Base-by-base conservation (phyloP, 169 alveolate species). In the Babesia caballi region DNA sequence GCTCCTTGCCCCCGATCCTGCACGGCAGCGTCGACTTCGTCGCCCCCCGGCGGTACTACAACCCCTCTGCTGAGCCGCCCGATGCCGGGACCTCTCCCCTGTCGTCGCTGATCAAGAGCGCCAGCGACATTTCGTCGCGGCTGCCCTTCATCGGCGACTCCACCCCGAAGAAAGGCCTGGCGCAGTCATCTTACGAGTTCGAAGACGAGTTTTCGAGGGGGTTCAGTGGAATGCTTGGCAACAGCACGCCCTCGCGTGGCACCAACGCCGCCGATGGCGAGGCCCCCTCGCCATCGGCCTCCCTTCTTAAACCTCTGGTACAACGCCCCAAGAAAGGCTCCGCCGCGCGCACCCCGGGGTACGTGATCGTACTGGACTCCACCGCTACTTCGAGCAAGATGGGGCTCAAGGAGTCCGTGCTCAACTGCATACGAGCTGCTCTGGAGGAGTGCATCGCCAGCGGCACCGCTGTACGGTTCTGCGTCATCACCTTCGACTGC, bases 11-110 rank as follows among this genome's bases (percentile, higher is more conserved):
- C n/a, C 88, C 88, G 15, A 70, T 85, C 23, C 49, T 77, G 53
- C 70, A 73, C 46, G 91, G 91, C 3, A 83, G 90, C 63, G 84
- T 88, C 28, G 93, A 88, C 56, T 83, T 69, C 49, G 56, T 88
- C 3, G 86, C 89, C 4, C 93, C 93, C 1, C 60, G 76, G 14
- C 72, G 57, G 15, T 88, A 88, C 51, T 83, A 78, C 61, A 25
- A 21, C 14, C 60, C 38, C 23, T 21, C 17, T 11, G 28, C 15
- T 6, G 46, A 30, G 32, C 32, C 38, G 40, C 15, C 4, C 7
- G 30, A n/a, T 12, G 4, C 66, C 9, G 21, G 17, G 9, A 17
- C 47, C n/a, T 3, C 35, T 7, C 50, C 19, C 19, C 7, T 70
- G 21, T 12, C 52, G 2, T 25, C 42, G 12, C 41, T 70, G n/a